A percentile compares a stretch with the other conserved stretches of the same genome.
phyloP scores from a whole-genome alignment of 371 early-diverging fungal species.

The Mucor irregularis region DNA sequence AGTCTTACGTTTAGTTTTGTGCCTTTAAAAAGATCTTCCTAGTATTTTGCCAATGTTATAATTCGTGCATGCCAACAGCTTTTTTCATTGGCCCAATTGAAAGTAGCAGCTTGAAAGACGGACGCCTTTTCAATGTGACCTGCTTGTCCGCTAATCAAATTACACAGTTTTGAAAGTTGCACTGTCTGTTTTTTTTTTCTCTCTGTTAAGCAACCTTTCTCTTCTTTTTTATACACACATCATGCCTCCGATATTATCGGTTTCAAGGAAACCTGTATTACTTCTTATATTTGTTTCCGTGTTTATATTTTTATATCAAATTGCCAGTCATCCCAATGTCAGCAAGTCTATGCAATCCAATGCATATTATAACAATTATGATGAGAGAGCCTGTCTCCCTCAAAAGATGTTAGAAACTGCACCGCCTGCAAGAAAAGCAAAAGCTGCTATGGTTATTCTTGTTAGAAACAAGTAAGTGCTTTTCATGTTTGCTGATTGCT shows the following conservation, averaged over 20 bases:
- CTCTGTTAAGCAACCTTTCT: too few species aligned
- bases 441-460: constrained; percentile 51
- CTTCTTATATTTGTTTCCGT: neutral
- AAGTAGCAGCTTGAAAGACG: too few species aligned
- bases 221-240: neutral
- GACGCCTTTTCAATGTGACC: too few species aligned
- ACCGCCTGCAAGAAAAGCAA: constrained; percentile 48
- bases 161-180: too few species aligned
- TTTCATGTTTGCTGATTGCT: neutral
- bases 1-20: too few species aligned
- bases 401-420: constrained; percentile 31
- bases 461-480: constrained; percentile 48
- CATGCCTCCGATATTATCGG: constrained; percentile 13
- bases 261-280: constrained; percentile 13
- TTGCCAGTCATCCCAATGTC: constrained; percentile 49
- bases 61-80: too few species aligned
- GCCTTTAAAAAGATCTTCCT: too few species aligned
- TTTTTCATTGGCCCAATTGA: too few species aligned
- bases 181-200: neutral
- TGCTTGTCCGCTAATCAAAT: too few species aligned
- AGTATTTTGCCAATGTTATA: too few species aligned
- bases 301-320: constrained; percentile 35
- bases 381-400: constrained; percentile 49
- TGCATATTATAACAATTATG: constrained; percentile 50
- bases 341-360: constrained; percentile 39